These are phyloP conservation scores for Asterophora parasitica DNA, from an alignment of 768 basidiomycete genomes.

Conservation along the genomic window DNA sequence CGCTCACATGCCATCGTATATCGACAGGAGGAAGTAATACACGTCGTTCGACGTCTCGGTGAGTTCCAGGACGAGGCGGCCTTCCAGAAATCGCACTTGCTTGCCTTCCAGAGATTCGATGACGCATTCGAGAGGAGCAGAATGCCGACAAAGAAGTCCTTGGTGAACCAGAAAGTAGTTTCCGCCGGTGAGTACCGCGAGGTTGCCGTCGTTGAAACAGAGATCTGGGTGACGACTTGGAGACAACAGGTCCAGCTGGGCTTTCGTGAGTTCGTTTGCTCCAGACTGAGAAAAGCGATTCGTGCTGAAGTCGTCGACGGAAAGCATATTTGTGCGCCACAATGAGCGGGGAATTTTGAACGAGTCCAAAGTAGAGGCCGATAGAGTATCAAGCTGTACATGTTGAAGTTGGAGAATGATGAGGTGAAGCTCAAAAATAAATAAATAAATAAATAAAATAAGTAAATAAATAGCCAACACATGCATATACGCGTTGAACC, in stretches of 20 bases:
- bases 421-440: too few species aligned
- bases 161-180: constrained; percentile 68
- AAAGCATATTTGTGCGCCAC: constrained; percentile 6
- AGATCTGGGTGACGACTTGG: constrained; percentile 46
- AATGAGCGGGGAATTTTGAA: not conserved
- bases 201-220: constrained; percentile 66
- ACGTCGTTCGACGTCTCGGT: constrained; percentile 55
- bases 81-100: constrained; percentile 41
- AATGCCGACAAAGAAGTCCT: constrained; percentile 63
- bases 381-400: too few species aligned
- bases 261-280: constrained; percentile 9
- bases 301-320: constrained; percentile 40
- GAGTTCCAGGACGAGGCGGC: constrained; percentile 49
- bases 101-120: constrained; percentile 29
- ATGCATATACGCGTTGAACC: too few species aligned
- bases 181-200: constrained; percentile 53
- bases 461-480: too few species aligned
- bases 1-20: constrained; percentile 71
- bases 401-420: too few species aligned
- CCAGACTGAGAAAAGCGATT: constrained; percentile 38
- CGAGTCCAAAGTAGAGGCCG: too few species aligned
- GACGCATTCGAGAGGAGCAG: constrained; percentile 40
- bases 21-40: constrained; percentile 50
- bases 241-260: constrained; percentile 6
- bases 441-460: too few species aligned